These are phyloP conservation scores for Platanthera guangdongensis DNA, from an alignment of 106 monocot genomes.

Conservation along the genomic window DNA sequence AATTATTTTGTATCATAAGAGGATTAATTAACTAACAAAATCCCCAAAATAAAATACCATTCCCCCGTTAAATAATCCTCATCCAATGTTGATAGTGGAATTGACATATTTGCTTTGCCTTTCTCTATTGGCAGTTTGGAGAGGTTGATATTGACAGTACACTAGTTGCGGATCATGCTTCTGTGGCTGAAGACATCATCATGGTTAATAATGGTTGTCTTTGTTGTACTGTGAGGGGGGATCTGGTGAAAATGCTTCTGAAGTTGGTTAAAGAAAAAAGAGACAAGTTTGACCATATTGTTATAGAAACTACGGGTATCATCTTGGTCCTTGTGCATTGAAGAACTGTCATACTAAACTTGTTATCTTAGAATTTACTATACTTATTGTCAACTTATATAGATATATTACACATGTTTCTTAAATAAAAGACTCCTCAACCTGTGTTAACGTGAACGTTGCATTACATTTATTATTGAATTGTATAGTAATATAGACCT, in stretches of 20 bases:
- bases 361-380: not conserved
- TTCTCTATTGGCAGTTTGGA: conserved; percentile 57
- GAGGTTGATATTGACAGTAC: conserved; percentile 96
- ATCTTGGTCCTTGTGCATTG: not conserved
- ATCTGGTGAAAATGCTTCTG: conserved; percentile 89
- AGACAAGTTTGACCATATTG: conserved; percentile 89
- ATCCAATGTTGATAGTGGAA: not conserved
- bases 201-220: conserved; percentile 97
- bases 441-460: not conserved
- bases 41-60: not conserved
- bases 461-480: not conserved
- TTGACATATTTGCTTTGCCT: not conserved
- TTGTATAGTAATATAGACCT: not conserved
- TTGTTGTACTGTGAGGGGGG: conserved; percentile 93
- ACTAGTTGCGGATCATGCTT: conserved; percentile 78
- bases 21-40: not conserved
- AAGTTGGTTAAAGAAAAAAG: conserved; percentile 68
- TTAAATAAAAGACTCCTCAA: not conserved
- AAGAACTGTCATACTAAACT: not conserved
- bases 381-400: not conserved
- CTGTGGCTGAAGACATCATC: conserved; percentile 83
- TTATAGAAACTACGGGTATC: conserved; percentile 93
- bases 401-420: not conserved
- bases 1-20: not conserved
- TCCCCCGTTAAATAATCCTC: not conserved